These are phyloP conservation scores for Podospora tetraspora DNA, from an alignment of 495 filamentous ascomycete species.

Conservation along the genomic window DNA sequence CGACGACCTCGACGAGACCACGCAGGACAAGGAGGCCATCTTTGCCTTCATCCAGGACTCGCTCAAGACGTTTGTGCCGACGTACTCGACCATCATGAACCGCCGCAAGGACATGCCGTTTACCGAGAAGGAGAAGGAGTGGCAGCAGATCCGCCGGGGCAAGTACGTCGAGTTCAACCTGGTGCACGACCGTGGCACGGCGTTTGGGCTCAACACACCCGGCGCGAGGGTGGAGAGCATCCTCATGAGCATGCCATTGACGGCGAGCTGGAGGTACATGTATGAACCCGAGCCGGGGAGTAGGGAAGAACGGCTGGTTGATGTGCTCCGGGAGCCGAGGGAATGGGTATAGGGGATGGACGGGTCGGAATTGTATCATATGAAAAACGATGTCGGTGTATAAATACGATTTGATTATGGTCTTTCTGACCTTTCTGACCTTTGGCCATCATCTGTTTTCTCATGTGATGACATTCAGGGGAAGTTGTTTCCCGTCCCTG, in stretches of 20 bases:
- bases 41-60: conserved; percentile 89
- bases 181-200: conserved; percentile 92
- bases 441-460: neutral
- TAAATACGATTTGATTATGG: neutral
- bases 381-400: neutral
- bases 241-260: conserved; percentile 91
- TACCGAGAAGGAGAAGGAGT: conserved; percentile 77
- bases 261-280: conserved; percentile 95
- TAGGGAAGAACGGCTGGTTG: conserved; percentile 67
- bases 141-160: conserved; percentile 92
- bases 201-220: conserved; percentile 90
- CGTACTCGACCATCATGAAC: conserved; percentile 84
- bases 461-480: neutral
- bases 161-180: conserved; percentile 98
- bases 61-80: conserved; percentile 80
- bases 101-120: conserved; percentile 87
- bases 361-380: neutral
- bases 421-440: neutral
- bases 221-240: conserved; percentile 92
- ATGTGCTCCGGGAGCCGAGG: conserved; percentile 76
- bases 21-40: conserved; percentile 75
- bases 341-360: conserved; percentile 70
- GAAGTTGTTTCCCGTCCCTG: neutral
- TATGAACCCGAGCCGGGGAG: conserved; percentile 70
- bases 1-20: conserved; percentile 84